Base-by-base conservation (phyloP, 2,329 filamentous ascomycete species). In the Epichloe scottii region DNA sequence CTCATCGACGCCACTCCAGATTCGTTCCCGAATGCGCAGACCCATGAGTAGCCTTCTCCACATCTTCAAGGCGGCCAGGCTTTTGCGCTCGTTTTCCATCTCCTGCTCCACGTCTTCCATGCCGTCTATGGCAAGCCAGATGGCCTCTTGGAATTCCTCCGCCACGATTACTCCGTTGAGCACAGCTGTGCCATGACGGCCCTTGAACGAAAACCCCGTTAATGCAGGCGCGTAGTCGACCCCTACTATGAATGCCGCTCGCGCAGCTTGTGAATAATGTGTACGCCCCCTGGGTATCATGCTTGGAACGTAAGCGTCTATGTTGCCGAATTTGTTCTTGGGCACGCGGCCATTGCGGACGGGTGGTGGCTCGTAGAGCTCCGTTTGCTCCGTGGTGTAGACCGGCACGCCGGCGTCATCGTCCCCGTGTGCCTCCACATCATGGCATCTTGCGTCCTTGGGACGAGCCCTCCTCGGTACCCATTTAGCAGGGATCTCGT, bases 261-360 rank as follows among this genome's bases (percentile, higher is more conserved):
- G 78, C 1, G 78, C 72, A 1, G 87, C 45, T 76, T 69, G 52
- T 75, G 68, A 5, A 66, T 60, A 23, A 97, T 71, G 64, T 97
- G 89, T 2, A 81, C 76, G 1, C 87, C 93, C 91, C 40, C 70
- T 68, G 0, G 93, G 93, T 0, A 97, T 75, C 93, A 98, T 97
- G 55, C 82, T 88, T 0, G 88, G 84, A 11, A 95, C 89, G 63
- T 91, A 97, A 39, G 95, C 78, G 61, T 97, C 93, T 53, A 97
- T 84, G 62, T 98, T 98, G 11, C 89, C 89, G 65, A 89, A 98
- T 17, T 85, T 83, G 63, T 98, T 98, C 68, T 88, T 91, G 0
- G 93, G 91, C 1, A 97, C 77, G 12, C 75, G 73, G 0, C 89
- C 90, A 48, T 82, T 70, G 3, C 86, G 72, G 1, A 97, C 83